Conservation (phyloP, 2,329 filamentous ascomycete genomes). For the Fusarium illudens region DNA sequence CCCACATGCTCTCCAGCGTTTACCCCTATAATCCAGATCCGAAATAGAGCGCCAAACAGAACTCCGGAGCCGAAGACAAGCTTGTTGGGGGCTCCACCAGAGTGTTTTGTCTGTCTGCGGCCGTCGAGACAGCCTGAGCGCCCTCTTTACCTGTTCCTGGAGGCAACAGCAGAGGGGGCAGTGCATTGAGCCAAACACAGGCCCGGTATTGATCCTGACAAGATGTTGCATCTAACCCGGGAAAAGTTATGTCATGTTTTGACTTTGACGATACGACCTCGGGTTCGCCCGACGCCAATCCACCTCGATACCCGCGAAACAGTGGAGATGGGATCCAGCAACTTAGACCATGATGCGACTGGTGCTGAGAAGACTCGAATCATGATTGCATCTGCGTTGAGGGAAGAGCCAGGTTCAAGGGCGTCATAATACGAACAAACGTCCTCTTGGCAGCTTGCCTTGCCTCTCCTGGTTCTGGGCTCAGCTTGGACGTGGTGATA, state of each 20-base stretch:
- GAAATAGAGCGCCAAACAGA: not conserved
- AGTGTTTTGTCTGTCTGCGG: not conserved
- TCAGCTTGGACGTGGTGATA: not conserved
- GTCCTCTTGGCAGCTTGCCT: not conserved
- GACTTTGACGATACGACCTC: not conserved
- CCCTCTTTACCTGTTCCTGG: not conserved
- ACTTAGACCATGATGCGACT: not conserved
- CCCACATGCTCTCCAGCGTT: not conserved
- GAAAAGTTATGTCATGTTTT: not conserved
- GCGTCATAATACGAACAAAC: not conserved
- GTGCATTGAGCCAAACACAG: not conserved
- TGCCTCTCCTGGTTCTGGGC: not conserved
- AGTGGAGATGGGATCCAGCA: not conserved
- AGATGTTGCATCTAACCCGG: not conserved
- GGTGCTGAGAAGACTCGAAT: not conserved
- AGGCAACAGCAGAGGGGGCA: not conserved
- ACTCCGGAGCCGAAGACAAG: not conserved
- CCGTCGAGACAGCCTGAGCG: not conserved
- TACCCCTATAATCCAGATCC: not conserved
- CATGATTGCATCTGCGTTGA: not conserved
- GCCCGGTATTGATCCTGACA: not conserved
- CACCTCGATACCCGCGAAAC: not conserved
- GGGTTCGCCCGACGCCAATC: not conserved
- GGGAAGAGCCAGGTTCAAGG: not conserved
- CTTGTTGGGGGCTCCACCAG: not conserved